phyloP scores from a whole-genome alignment of 495 filamentous ascomycete genomes.

The Penicillium flavigenum region DNA sequence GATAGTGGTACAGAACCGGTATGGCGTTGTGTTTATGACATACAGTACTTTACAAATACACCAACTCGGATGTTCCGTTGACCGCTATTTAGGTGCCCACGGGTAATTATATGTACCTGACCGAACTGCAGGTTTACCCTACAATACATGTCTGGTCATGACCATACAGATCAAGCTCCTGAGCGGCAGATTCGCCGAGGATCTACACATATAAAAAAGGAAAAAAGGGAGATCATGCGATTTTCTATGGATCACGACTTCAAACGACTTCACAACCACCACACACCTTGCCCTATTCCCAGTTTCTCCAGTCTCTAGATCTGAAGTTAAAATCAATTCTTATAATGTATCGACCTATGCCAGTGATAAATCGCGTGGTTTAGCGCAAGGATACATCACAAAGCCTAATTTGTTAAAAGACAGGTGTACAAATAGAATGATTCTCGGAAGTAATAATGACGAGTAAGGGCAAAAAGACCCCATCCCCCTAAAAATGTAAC shows the following conservation, averaged over 20 bases:
- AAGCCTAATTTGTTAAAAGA: conserved; percentile 24
- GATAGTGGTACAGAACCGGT: conserved; percentile 11
- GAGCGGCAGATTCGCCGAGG: conserved; percentile 7
- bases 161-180: conserved; percentile 11
- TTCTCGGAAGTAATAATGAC: conserved; percentile 1
- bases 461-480: neutral
- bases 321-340: neutral
- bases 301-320: neutral
- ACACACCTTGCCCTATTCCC: neutral
- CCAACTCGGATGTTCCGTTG: neutral
- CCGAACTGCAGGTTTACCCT: neutral
- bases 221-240: conserved; percentile 10
- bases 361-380: conserved; percentile 26
- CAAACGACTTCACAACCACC: too few relatives aligned
- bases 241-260: conserved; percentile 5
- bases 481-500: conserved; percentile 12
- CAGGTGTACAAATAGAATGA: conserved; percentile 8
- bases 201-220: conserved; percentile 10
- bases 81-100: neutral
- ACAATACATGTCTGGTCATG: neutral
- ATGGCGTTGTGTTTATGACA: conserved; percentile 2
- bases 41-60: conserved; percentile 11
- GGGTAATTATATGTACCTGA: neutral
- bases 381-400: conserved; percentile 27
- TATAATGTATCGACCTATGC: conserved; percentile 16